These are phyloP conservation scores for Miamiensis avidus DNA, from an alignment of 169 alveolate species.

Conservation along the genomic window DNA sequence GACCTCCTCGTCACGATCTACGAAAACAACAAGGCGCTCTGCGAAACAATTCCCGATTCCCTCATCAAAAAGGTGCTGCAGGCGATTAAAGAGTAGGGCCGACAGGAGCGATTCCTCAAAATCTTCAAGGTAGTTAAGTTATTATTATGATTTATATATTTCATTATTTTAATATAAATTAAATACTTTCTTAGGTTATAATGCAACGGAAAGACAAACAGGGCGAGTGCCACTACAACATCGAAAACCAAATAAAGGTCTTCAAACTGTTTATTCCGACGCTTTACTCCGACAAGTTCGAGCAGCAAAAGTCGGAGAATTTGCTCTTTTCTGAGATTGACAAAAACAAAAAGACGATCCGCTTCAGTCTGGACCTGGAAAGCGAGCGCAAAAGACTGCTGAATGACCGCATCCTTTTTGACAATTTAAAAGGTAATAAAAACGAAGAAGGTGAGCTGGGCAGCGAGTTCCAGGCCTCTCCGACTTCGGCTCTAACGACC, in stretches of 20 bases:
- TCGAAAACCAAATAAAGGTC: not conserved
- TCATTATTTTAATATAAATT: too few relatives aligned
- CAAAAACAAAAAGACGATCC: not conserved
- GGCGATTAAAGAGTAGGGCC: conserved; percentile 18
- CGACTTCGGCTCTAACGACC: too few relatives aligned
- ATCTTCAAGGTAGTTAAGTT: conserved; percentile 9
- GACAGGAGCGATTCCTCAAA: conserved; percentile 37
- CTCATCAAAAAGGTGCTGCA: not conserved
- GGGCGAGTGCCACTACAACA: not conserved
- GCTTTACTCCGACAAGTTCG: not conserved
- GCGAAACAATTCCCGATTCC: conserved; percentile 33
- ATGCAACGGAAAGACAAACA: not conserved
- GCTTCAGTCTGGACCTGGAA: not conserved
- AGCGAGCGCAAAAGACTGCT: too few relatives aligned
- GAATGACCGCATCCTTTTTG: too few relatives aligned
- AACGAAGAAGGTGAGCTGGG: too few relatives aligned
- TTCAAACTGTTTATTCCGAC: not conserved
- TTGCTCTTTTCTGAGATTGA: not conserved
- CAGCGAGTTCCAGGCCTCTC: too few relatives aligned
- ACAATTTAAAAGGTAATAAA: too few relatives aligned
- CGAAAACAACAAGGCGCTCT: conserved; percentile 30
- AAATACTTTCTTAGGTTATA: not conserved
- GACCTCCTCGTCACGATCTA: conserved; percentile 30
- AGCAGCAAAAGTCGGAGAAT: not conserved
- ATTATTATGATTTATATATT: too few relatives aligned